These are phyloP conservation scores for Rubroshorea leprosula DNA, from an alignment of 345 rosid species.

Conservation along the genomic window DNA sequence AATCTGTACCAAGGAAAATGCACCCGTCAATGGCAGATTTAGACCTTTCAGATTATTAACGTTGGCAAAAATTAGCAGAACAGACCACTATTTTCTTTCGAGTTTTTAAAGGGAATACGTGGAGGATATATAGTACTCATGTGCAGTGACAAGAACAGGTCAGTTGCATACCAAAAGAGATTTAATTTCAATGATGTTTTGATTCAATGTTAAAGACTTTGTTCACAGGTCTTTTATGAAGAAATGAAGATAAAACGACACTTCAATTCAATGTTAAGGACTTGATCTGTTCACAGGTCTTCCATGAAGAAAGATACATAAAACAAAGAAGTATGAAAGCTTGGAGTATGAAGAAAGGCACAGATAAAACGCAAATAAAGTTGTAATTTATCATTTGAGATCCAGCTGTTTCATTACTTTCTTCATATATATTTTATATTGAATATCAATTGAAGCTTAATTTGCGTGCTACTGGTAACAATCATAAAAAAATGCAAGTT, in stretches of 20 bases:
- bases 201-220: background rate
- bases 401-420: too few species aligned
- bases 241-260: background rate
- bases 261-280: conserved; percentile 9
- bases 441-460: too few species aligned
- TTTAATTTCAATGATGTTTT: background rate
- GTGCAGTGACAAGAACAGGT: conserved; percentile 59
- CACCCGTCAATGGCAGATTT: conserved; percentile 27
- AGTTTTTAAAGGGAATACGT: conserved; percentile 33
- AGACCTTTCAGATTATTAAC: conserved; percentile 68
- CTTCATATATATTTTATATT: too few species aligned
- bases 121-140: conserved; percentile 39
- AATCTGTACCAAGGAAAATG: conserved; percentile 32
- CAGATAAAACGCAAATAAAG: too few species aligned
- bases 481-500: conserved; percentile 2
- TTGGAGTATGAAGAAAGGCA: too few species aligned
- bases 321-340: too few species aligned
- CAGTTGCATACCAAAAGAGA: background rate
- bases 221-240: background rate
- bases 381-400: too few species aligned
- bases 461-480: too few species aligned
- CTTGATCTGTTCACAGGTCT: conserved; percentile 32
- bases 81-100: conserved; percentile 59
- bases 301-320: too few species aligned
- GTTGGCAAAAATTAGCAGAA: conserved; percentile 53